Evolutionary conservation across 202 grass and related monocot genomes (phyloP), one percentile per base, ranked within the genome.

Genomic region (Digitaria exilis): DNA sequence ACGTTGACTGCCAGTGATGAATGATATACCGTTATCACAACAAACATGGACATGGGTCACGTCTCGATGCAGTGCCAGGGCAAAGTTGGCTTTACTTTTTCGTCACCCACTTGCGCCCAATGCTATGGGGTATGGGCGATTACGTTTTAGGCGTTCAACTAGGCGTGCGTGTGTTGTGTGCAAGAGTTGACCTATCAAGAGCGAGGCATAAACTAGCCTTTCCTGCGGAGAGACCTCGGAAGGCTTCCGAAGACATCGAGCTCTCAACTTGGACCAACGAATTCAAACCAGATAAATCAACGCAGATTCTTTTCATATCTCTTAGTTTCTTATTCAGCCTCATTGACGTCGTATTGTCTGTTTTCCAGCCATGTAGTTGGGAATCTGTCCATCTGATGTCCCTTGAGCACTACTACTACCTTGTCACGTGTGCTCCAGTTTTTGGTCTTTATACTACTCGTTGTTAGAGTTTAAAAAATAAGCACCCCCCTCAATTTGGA

Each of bases 181-280:
- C 75, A 81, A 84, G 66, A 78, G 74, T 84, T 79, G 74, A 88
- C 86, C 80, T 58, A 73, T 11, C 22, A 14, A 83, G n/a, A n/a
- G n/a, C n/a, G 9, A 56, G 73, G 9, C 57, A 73, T 73, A 79
- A 65, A 63, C 41, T 28, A 52, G 44, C 22, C 4, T 26, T 28
- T 16, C 16, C 16, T 0, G n/a, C 35, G 50, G 50, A 58, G 61
- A 81, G 50, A 52, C 48, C 37, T 65, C 16, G 49, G 37, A 56
- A 59, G 82, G 21, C 58, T 50, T 83, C 35, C 35, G 16, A 78
- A 78, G 58, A 32, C 52, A 84, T 84, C 22, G 37, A 84, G 77
- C 77, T 79, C 80, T 65, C 75, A 74, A 84, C 80, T 79, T 84
- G 81, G 75, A 88, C 75, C 25, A 3, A 17, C 13, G 31, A 73